Conservation (phyloP, 257 asterid genomes). For the Buddleja alternifolia region DNA sequence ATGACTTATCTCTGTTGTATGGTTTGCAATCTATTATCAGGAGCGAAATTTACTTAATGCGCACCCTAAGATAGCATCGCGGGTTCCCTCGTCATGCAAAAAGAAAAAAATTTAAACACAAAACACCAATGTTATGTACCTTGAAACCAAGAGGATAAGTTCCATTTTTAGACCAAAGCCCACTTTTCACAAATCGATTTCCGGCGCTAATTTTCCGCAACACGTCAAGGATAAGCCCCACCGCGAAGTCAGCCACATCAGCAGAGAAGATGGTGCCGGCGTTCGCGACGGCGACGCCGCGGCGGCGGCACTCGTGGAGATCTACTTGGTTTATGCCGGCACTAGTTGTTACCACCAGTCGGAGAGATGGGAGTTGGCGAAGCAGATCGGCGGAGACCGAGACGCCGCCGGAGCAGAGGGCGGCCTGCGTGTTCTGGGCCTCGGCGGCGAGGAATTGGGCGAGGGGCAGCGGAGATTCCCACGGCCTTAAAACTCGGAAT, state of each 20-base stretch:
- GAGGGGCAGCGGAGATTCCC: slow-evolving; percentile 58
- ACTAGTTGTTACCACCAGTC: slow-evolving; percentile 54
- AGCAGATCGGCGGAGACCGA: slow-evolving; percentile 48
- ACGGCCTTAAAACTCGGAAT: slow-evolving; percentile 47
- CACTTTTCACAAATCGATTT: slow-evolving; percentile 48
- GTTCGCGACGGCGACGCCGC: slow-evolving; percentile 54
- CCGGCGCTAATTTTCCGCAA: slow-evolving; percentile 49
- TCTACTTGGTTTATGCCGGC: slow-evolving; percentile 73
- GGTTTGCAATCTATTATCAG: no score
- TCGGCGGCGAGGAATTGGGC: slow-evolving; percentile 49
- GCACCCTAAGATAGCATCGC: no score
- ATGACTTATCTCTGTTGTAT: no score
- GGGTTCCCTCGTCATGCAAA: no score
- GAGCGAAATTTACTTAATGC: no score
- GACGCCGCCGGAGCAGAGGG: slow-evolving; percentile 34
- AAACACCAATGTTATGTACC: slow-evolving; percentile 32
- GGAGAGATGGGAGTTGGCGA: slow-evolving; percentile 54
- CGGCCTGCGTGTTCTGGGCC: slow-evolving; percentile 52
- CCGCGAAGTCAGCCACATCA: slow-evolving; percentile 65
- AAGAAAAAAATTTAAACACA: background rate
- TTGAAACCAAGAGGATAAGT: slow-evolving; percentile 57
- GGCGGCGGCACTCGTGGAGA: slow-evolving; percentile 67
- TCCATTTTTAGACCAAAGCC: slow-evolving; percentile 49
- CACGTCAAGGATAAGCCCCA: slow-evolving; percentile 58
- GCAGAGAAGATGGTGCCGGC: slow-evolving; percentile 44